Evolutionary conservation across 768 basidiomycete species (phyloP).

Genomic region (Hydnomerulius pinastri): DNA sequence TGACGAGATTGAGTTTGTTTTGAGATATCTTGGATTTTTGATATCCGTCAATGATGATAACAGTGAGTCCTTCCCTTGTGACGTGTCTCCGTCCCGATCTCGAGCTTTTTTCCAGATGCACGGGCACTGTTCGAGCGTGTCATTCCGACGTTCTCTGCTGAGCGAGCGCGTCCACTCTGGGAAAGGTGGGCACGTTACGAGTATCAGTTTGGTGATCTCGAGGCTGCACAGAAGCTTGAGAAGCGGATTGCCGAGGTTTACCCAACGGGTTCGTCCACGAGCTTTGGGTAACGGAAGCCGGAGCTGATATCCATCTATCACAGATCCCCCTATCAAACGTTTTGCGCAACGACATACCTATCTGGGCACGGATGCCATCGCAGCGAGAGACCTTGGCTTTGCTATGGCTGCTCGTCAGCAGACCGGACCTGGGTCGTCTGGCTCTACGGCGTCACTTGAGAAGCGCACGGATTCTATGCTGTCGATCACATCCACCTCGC

Average conservation of each 20-base stretch:
- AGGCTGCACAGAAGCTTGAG: constrained; percentile 86
- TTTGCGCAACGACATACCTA: constrained; percentile 81
- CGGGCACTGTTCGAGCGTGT: constrained; percentile 93
- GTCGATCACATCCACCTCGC: constrained; percentile 32
- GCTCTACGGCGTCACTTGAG: constrained; percentile 23
- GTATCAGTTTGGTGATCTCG: constrained; percentile 92
- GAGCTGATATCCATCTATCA: not conserved
- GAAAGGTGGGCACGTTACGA: constrained; percentile 96
- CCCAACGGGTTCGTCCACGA: constrained; percentile 63
- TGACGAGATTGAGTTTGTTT: constrained; percentile 81
- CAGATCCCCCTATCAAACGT: constrained; percentile 89
- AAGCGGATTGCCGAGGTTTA: constrained; percentile 87
- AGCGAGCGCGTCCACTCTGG: constrained; percentile 86
- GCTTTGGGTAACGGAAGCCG: not conserved
- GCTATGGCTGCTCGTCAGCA: constrained; percentile 45
- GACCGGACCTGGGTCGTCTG: constrained; percentile 17
- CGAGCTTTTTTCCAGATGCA: constrained; percentile 62
- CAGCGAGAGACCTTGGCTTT: constrained; percentile 85
- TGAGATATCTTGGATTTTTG: constrained; percentile 89
- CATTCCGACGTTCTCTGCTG: constrained; percentile 73
- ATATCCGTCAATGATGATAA: constrained; percentile 94
- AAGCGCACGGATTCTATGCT: constrained; percentile 39
- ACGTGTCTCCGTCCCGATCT: constrained; percentile 3
- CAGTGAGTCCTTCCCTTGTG: constrained; percentile 53
- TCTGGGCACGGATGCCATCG: constrained; percentile 84